phyloP scores from a whole-genome alignment of 805 yeast genomes.

The Hanseniaspora taiwanica region DNA sequence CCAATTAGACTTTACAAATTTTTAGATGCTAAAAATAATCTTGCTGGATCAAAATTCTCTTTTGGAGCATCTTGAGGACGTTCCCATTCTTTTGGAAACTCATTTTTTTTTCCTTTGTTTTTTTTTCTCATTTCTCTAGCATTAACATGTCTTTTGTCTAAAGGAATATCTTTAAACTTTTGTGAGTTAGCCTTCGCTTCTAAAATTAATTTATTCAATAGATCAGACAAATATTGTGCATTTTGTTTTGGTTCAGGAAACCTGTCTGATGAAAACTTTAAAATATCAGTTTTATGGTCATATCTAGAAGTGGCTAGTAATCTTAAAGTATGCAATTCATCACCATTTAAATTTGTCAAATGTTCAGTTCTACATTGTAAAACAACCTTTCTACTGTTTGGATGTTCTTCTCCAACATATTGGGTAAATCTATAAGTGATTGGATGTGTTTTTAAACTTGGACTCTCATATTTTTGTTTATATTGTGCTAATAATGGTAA shows the following conservation, averaged over 20 bases:
- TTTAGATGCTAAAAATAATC: slow-evolving; percentile 5
- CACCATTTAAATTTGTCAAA: slow-evolving; percentile 33
- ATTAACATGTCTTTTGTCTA: slow-evolving; percentile 59
- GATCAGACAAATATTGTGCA: slow-evolving; percentile 55
- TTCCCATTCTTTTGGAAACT: slow-evolving; percentile 74
- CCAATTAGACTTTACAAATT: not conserved
- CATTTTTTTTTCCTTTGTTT: slow-evolving; percentile 22
- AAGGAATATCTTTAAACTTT: slow-evolving; percentile 62
- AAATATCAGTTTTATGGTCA: slow-evolving; percentile 41
- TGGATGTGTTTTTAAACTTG: slow-evolving; percentile 32
- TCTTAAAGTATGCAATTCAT: slow-evolving; percentile 59
- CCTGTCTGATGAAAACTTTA: slow-evolving; percentile 52
- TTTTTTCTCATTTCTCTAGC: slow-evolving; percentile 33
- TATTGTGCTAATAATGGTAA: slow-evolving; percentile 72
- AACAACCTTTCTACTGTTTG: slow-evolving; percentile 46
- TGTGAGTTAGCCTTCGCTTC: slow-evolving; percentile 54
- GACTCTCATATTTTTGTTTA: slow-evolving; percentile 53
- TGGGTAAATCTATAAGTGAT: slow-evolving; percentile 59
- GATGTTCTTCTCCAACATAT: slow-evolving; percentile 59
- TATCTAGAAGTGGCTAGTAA: slow-evolving; percentile 70
- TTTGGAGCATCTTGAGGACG: slow-evolving; percentile 61
- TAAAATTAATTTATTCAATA: slow-evolving; percentile 43
- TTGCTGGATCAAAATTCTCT: slow-evolving; percentile 15
- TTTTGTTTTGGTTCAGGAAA: slow-evolving; percentile 77
- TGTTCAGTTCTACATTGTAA: slow-evolving; percentile 40